Evolutionary conservation across 345 rosid species (phyloP).

Genomic region (Linum usitatissimum): DNA sequence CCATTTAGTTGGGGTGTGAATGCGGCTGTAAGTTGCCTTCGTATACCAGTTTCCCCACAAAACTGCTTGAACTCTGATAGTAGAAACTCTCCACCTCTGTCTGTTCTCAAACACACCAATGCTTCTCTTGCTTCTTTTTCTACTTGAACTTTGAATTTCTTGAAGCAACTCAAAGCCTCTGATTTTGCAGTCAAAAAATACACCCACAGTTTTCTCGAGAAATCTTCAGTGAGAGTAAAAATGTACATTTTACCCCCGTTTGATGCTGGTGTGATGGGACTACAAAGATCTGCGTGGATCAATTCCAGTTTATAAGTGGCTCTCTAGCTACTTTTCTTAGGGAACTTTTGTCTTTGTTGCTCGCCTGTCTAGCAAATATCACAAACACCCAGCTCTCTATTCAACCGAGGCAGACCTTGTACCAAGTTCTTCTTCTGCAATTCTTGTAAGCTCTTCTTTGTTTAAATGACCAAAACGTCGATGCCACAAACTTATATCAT

Average conservation of each 20-base stretch:
- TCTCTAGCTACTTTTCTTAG: neutral
- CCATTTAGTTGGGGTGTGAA: neutral
- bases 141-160: neutral
- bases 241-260: neutral
- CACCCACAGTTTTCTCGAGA: neutral
- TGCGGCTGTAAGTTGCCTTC: neutral
- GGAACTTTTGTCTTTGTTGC: neutral
- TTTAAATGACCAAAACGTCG: neutral
- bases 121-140: neutral
- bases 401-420: neutral
- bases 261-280: neutral
- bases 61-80: neutral
- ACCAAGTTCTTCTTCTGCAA: neutral
- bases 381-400: neutral
- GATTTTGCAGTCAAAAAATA: neutral
- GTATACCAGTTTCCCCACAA: neutral
- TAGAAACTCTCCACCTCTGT: neutral
- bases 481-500: neutral
- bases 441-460: neutral
- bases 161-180: neutral
- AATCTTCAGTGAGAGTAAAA: neutral
- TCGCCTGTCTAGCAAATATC: neutral
- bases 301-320: neutral
- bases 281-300: neutral
- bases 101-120: neutral